Conservation (phyloP, 345 rosid genomes). For the Excoecaria cochinchinensis region DNA sequence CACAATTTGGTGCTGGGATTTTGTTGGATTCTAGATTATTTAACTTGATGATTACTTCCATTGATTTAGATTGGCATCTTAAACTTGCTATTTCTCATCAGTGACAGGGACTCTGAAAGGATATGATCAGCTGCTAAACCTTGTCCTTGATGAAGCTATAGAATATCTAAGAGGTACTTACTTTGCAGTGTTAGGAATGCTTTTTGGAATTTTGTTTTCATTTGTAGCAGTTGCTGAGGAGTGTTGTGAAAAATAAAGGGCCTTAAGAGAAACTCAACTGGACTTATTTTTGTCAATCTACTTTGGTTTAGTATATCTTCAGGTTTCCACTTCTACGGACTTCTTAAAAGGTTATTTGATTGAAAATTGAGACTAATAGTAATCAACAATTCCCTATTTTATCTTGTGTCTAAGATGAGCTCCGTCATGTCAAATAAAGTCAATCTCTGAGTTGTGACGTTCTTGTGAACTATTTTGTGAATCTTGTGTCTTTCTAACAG, state of each 20-base stretch:
- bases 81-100: constrained; percentile 20
- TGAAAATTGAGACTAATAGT: background rate
- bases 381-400: background rate
- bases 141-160: constrained; percentile 86
- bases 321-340: background rate
- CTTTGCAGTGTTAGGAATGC: background rate
- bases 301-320: background rate
- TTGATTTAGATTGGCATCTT: background rate
- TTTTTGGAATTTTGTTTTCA: background rate
- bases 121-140: constrained; percentile 88
- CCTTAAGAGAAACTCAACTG: background rate
- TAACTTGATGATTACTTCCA: background rate
- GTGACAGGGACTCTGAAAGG: constrained; percentile 96
- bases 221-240: background rate
- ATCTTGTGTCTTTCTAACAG: background rate
- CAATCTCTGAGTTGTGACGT: background rate
- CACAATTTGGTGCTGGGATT: background rate
- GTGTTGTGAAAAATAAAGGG: background rate
- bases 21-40: background rate
- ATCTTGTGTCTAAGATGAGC: background rate
- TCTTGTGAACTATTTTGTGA: background rate
- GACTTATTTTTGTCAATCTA: background rate
- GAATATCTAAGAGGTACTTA: constrained; percentile 79
- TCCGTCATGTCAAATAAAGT: background rate
- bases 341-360: background rate